Evolutionary conservation across 768 basidiomycete species (phyloP), one percentile per base, ranked within the genome.

Genomic region (Leccinum barrowsii): DNA sequence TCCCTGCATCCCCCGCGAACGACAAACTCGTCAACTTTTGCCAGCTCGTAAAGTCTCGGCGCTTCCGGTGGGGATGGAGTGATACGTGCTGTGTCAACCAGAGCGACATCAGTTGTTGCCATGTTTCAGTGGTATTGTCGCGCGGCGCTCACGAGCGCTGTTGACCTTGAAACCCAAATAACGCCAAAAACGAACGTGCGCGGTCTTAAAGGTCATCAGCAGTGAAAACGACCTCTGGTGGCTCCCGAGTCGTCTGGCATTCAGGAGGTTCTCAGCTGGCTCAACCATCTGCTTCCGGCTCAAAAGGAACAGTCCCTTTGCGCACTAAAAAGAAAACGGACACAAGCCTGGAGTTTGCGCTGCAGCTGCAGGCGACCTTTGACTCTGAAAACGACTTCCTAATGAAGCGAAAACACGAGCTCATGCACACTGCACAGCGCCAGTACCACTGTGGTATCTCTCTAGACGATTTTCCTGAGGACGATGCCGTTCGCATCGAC

Each of bases 401-500:
- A 26, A 52, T 66, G 5, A 61, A 52, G 3, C 76, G 83, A 59
- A 63, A 64, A 21, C 53, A 60, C 4, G 64, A 65, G 2, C 74
- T 81, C 4, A 52, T 64, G 24, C 65, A 49, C 10, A 55, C 57
- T 5, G 65, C 64, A 3, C 80, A 78, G 52, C 70, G 65, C 10
- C 70, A 61, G 22, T 85, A 84, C 60, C 70, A 78, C 40, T 89
- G 86, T 60, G 76, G 76, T 7, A 67, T 87, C 44, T 89, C 86
- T 67, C 67, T 81, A 50, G 86, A 88, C 7, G 66, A 75, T 22
- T 72, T 73, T 49, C 74, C 77, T 0, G 75, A 77, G 46, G 79
- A 81, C 50, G 69, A 73, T 35, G 75, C 77, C 2, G 74, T 79
- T n/a, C 65, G 62, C 3, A 69, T 85, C 34, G 73, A 69, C 5